Conservation (phyloP, 148 eudicot genomes). For the Rhododendron mucronatum region DNA sequence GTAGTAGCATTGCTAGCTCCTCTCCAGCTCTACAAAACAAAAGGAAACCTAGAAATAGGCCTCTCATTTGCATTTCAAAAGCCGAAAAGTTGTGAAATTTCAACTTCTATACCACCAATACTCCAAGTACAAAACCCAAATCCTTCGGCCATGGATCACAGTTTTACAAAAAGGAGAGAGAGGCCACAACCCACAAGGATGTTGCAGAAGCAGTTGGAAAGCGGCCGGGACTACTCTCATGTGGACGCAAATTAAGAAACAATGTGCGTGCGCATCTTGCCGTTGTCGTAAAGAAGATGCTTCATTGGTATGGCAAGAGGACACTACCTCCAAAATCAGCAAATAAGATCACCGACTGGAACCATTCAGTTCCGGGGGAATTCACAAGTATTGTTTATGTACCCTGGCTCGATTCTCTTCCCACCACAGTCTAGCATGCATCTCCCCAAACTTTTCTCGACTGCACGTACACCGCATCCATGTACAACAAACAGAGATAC, state of each 20-base stretch:
- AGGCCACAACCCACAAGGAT: background rate
- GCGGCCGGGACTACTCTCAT: background rate
- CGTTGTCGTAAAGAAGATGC: background rate
- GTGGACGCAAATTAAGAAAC: background rate
- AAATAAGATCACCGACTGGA: background rate
- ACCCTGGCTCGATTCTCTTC: slow-evolving; percentile 92
- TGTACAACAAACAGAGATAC: background rate
- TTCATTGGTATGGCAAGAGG: slow-evolving; percentile 1
- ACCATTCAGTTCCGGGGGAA: background rate
- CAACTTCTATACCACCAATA: slow-evolving; percentile 7
- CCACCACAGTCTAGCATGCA: slow-evolving; percentile 97
- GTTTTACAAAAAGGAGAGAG: background rate
- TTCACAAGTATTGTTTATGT: slow-evolving; percentile 74
- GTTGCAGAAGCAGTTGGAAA: slow-evolving; percentile 3
- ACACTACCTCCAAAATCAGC: slow-evolving; percentile 4
- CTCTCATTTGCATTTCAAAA: background rate
- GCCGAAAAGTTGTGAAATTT: background rate
- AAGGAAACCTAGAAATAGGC: background rate
- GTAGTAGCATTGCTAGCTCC: background rate
- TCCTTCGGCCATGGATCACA: background rate
- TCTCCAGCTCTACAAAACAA: background rate
- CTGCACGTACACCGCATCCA: slow-evolving; percentile 35
- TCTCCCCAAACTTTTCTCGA: slow-evolving; percentile 88
- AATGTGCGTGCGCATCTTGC: background rate
- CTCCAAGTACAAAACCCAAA: slow-evolving; percentile 1